Conservation (phyloP, 2,329 filamentous ascomycete genomes). For the Paraphoma chrysanthemicola region DNA sequence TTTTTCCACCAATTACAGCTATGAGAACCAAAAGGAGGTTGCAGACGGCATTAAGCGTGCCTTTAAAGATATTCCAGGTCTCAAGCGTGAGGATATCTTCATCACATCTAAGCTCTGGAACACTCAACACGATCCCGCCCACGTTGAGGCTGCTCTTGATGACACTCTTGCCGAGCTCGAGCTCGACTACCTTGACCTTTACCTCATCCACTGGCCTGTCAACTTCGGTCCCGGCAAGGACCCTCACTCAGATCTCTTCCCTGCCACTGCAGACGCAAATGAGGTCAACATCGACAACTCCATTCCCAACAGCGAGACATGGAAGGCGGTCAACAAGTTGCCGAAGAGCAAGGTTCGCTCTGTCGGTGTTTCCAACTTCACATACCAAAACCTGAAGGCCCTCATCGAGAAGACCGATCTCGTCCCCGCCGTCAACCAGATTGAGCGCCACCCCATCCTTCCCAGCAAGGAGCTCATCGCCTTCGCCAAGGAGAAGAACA, state of each 20-base stretch:
- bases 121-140: slow-evolving; percentile 76
- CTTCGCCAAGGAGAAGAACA: slow-evolving; percentile 39
- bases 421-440: slow-evolving; percentile 39
- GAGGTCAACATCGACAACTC: slow-evolving; percentile 53
- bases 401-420: slow-evolving; percentile 58
- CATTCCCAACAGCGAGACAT: slow-evolving; percentile 37
- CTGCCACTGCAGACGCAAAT: slow-evolving; percentile 58
- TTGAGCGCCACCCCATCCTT: slow-evolving; percentile 40
- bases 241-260: slow-evolving; percentile 39
- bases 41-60: slow-evolving; percentile 40
- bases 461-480: slow-evolving; percentile 37
- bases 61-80: slow-evolving; percentile 32
- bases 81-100: slow-evolving; percentile 41
- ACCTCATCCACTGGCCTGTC: slow-evolving; percentile 87
- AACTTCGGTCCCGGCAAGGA: slow-evolving; percentile 67
- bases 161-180: slow-evolving; percentile 77
- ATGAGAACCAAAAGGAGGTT: slow-evolving; percentile 42
- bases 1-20: slow-evolving; percentile 37
- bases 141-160: slow-evolving; percentile 76
- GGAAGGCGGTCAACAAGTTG: slow-evolving; percentile 49
- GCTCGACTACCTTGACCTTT: slow-evolving; percentile 89
- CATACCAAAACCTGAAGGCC: slow-evolving; percentile 54
- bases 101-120: slow-evolving; percentile 89
- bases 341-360: slow-evolving; percentile 47
- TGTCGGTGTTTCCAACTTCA: slow-evolving; percentile 42